A percentile compares a stretch with the other conserved stretches of the same genome.
Conservation (phyloP, 164 flowering plant species). For the Chimonanthus salicifolius region DNA sequence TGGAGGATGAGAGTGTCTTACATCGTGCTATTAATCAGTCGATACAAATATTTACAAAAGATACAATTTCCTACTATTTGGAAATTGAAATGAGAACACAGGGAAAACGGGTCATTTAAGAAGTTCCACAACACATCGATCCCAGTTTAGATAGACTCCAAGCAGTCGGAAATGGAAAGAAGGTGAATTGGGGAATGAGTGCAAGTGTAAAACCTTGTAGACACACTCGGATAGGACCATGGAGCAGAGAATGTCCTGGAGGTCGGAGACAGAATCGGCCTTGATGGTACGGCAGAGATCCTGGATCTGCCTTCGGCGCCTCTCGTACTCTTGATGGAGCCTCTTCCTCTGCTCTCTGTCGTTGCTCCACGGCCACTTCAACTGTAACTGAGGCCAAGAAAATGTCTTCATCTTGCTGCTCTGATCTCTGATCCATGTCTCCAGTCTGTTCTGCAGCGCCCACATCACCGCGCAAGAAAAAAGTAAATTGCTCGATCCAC, state of each 20-base stretch:
- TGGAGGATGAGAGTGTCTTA: no score
- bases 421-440: constrained; percentile 83
- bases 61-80: no score
- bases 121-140: no score
- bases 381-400: constrained; percentile 45
- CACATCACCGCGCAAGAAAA: constrained; percentile 35
- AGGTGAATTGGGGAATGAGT: not conserved
- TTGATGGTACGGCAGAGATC: constrained; percentile 67
- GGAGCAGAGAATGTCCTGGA: constrained; percentile 88
- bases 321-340: constrained; percentile 65
- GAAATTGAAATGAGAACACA: no score
- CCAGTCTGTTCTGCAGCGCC: constrained; percentile 54
- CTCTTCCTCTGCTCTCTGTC: constrained; percentile 52
- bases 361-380: constrained; percentile 73
- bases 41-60: no score
- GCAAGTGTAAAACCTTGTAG: constrained; percentile 52
- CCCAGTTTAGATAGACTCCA: no score
- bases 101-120: no score
- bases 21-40: no score
- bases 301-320: constrained; percentile 53
- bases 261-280: constrained; percentile 75
- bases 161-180: no score
- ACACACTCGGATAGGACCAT: constrained; percentile 98
- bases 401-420: constrained; percentile 38
- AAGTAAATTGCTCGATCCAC: no score